Base-by-base conservation (phyloP, 306 rosid species). In the Begonia masoniana region DNA sequence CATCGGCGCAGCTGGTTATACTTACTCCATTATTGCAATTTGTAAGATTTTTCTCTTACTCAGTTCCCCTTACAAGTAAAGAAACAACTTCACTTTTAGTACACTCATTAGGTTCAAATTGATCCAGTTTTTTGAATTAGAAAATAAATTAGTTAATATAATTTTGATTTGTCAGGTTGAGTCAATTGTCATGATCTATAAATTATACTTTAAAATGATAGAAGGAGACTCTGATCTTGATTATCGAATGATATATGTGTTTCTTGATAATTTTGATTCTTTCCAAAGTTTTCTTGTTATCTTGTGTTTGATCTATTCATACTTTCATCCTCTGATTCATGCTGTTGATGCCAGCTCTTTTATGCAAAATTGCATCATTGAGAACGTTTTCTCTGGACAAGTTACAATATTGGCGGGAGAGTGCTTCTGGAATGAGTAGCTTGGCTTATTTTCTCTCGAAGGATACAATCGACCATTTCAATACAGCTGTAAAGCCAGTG, bases 391-490 rank as follows among this genome's bases (percentile, higher is more conserved):
- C 99, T 52, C 59, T 77, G 36, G 99, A 91, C 42, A 91, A 74
- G 65, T 61, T 91, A 39, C 93, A 79, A 46, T 69, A 79, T 58
- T 83, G 96, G 96, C 81, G 96, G 69, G 99, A 91, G 70, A 81
- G 93, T 39, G 75, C 86, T 59, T 81, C 95, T 6, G 99, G 99
- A 60, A 86, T 77, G 87, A 86, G 95, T 70, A 83, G 95, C 82
- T 77, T 91, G 71, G 99, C 99, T 63, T 91, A 86, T 67, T 91
- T 91, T 74, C 96, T 91, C 36, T 76, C 99, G 0, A 91, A 86
- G 79, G 99, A 91, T 67, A 77, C 96, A 5, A 74, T 86, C 43
- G 99, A 91, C 65, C 94, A 77, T 56, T 83, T 86, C 62, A 91
- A 81, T 60, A 81, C 83, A 42, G 65, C 69, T 62, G 68, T 91